These are phyloP conservation scores for Pyrenochaeta sp. DNA, from an alignment of 2,329 filamentous ascomycete genomes.

Conservation along the genomic window DNA sequence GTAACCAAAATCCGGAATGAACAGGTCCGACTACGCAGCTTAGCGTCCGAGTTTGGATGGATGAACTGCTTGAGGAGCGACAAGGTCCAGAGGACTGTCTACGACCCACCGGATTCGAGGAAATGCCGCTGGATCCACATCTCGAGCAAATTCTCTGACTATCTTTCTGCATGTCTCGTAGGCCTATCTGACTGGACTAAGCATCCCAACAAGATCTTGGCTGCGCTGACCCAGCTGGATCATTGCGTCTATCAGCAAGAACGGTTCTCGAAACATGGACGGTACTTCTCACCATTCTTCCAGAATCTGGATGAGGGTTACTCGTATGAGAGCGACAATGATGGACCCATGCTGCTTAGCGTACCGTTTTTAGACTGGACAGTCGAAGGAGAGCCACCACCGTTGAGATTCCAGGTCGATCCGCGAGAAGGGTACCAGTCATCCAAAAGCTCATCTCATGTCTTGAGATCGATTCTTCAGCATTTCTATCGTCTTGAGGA, in stretches of 20 bases:
- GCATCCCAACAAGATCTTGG: slow-evolving; percentile 19
- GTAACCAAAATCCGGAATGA: slow-evolving; percentile 45
- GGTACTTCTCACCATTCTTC: slow-evolving; percentile 53
- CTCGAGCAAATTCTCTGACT: slow-evolving; percentile 52
- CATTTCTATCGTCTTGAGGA: slow-evolving; percentile 55
- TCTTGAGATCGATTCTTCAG: slow-evolving; percentile 51
- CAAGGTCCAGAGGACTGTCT: slow-evolving; percentile 37
- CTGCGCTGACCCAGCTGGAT: slow-evolving; percentile 43
- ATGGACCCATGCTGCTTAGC: slow-evolving; percentile 49
- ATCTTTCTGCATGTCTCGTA: slow-evolving; percentile 44
- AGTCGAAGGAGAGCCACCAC: slow-evolving; percentile 46
- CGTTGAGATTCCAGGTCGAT: slow-evolving; percentile 53
- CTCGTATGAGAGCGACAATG: slow-evolving; percentile 8
- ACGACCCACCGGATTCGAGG: slow-evolving; percentile 32
- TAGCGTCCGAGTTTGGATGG: slow-evolving; percentile 54
- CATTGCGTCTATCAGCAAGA: slow-evolving; percentile 50
- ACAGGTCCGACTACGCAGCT: slow-evolving; percentile 40
- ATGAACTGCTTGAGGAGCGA: slow-evolving; percentile 47
- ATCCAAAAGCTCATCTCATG: slow-evolving; percentile 47
- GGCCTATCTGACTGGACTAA: slow-evolving; percentile 41
- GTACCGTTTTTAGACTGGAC: slow-evolving; percentile 55
- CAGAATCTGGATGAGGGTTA: slow-evolving; percentile 36
- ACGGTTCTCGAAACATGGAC: slow-evolving; percentile 54
- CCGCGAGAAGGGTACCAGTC: slow-evolving; percentile 51
- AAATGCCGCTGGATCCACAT: slow-evolving; percentile 55